These are phyloP conservation scores for Cyclocybe aegerita DNA, from an alignment of 768 basidiomycete genomes.

Conservation along the genomic window DNA sequence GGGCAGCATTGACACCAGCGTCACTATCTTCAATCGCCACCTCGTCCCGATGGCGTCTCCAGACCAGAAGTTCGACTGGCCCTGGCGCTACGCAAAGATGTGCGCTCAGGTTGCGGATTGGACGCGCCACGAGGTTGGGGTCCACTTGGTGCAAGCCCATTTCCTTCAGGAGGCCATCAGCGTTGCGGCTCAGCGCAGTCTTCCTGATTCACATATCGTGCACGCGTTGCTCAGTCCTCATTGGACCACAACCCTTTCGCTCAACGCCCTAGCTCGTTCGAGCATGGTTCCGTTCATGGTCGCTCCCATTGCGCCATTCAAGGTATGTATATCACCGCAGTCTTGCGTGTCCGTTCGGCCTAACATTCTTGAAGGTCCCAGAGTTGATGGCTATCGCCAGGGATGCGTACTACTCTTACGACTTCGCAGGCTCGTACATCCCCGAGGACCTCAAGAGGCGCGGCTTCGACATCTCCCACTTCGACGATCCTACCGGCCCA, in stretches of 20 bases:
- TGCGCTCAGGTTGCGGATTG: conserved; percentile 27
- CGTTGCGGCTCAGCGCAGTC: conserved; percentile 26
- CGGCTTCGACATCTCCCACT: conserved; percentile 24
- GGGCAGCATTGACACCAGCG: conserved; percentile 21
- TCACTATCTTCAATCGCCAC: conserved; percentile 28
- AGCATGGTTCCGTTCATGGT: conserved; percentile 26
- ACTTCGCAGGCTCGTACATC: conserved; percentile 23
- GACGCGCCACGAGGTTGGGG: conserved; percentile 25
- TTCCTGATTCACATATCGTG: conserved; percentile 21
- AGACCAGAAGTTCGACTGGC: conserved; percentile 25
- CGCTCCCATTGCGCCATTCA: background rate
- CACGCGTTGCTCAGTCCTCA: conserved; percentile 25
- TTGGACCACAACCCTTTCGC: conserved; percentile 27
- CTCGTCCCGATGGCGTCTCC: conserved; percentile 7
- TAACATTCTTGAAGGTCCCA: conserved; percentile 14
- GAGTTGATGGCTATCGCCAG: conserved; percentile 19
- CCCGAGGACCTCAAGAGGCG: conserved; percentile 26
- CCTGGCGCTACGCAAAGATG: conserved; percentile 32
- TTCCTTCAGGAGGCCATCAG: conserved; percentile 29
- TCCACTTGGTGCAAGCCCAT: conserved; percentile 28
- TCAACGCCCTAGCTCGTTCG: conserved; percentile 24
- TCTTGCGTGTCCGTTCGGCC: background rate
- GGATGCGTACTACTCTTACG: conserved; percentile 20
- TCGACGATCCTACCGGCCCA: conserved; percentile 15
- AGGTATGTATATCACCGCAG: too few species aligned